Conservation (phyloP, 2,329 filamentous ascomycete genomes). For the Malbranchea zuffiana region DNA sequence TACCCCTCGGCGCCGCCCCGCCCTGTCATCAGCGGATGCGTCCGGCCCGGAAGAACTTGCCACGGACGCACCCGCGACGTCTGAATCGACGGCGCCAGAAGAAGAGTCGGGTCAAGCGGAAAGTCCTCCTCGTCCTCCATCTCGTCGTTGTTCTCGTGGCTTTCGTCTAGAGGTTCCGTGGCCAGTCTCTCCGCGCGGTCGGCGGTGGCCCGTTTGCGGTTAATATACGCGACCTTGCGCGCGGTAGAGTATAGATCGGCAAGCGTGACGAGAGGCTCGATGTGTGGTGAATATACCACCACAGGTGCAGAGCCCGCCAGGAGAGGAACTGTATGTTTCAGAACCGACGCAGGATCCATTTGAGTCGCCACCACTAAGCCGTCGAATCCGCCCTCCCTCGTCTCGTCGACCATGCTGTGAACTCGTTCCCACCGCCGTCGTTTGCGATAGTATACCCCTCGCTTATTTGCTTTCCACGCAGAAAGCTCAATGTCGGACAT, state of each 20-base stretch:
- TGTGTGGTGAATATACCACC: conserved; percentile 69
- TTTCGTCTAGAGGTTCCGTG: background rate
- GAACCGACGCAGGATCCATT: conserved; percentile 68
- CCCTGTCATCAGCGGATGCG: conserved; percentile 88
- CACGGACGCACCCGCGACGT: conserved; percentile 66
- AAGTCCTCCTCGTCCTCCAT: conserved; percentile 53
- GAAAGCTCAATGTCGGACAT: conserved; percentile 50
- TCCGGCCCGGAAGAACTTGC: conserved; percentile 85
- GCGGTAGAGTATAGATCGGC: conserved; percentile 77
- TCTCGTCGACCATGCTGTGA: conserved; percentile 60
- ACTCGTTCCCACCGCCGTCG: conserved; percentile 67
- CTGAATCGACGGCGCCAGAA: conserved; percentile 71
- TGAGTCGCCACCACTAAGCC: conserved; percentile 71
- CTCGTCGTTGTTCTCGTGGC: conserved; percentile 28
- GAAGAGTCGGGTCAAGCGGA: conserved; percentile 71
- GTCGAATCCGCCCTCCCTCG: conserved; percentile 65
- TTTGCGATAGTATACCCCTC: conserved; percentile 82
- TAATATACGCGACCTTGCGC: conserved; percentile 60
- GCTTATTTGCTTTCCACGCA: conserved; percentile 67
- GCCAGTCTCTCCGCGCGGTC: conserved; percentile 11
- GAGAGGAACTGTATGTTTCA: conserved; percentile 66
- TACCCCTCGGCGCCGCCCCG: conserved; percentile 83
- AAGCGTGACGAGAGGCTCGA: conserved; percentile 67
- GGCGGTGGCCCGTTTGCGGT: conserved; percentile 22
- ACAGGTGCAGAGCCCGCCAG: conserved; percentile 73